Percentiles rank a stretch among this genome's conserved stretches.
phyloP scores from a whole-genome alignment of 148 eudicot genomes.

The Limonium bicolor region DNA sequence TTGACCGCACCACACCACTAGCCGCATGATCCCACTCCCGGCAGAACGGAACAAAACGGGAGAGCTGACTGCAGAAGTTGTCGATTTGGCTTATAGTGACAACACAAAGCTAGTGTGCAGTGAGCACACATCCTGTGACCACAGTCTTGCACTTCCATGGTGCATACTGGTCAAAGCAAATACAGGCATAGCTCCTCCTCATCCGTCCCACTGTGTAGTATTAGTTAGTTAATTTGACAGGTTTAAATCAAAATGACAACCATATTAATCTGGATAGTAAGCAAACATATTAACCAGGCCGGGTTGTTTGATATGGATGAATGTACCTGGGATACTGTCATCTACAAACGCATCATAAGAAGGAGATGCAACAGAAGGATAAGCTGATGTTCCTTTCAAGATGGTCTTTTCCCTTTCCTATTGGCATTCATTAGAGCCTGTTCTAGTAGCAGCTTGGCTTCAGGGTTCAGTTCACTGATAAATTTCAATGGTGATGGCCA shows the following conservation, averaged over 20 bases:
- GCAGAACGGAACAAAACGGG: slow-evolving; percentile 95
- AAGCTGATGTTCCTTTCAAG: slow-evolving; percentile 46
- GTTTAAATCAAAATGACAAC: background rate
- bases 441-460: slow-evolving; percentile 70
- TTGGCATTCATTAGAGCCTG: slow-evolving; percentile 79
- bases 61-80: slow-evolving; percentile 31
- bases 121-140: slow-evolving; percentile 98
- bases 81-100: slow-evolving; percentile 92
- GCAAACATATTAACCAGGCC: background rate
- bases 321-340: slow-evolving; percentile 18
- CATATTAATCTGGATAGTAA: background rate
- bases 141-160: slow-evolving; percentile 82
- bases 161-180: slow-evolving; percentile 92
- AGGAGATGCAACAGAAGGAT: slow-evolving; percentile 47
- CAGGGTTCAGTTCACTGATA: slow-evolving; percentile 78
- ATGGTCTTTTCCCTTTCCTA: slow-evolving; percentile 72
- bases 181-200: slow-evolving; percentile 76
- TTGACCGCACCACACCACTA: slow-evolving; percentile 53
- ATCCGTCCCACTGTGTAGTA: no score
- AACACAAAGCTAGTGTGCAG: slow-evolving; percentile 90
- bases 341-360: slow-evolving; percentile 62
- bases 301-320: background rate
- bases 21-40: slow-evolving; percentile 59
- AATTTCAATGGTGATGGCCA: slow-evolving; percentile 97
- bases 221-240: no score